Evolutionary conservation across 306 rosid genomes (phyloP).

Genomic region (Mimosa pudica): DNA sequence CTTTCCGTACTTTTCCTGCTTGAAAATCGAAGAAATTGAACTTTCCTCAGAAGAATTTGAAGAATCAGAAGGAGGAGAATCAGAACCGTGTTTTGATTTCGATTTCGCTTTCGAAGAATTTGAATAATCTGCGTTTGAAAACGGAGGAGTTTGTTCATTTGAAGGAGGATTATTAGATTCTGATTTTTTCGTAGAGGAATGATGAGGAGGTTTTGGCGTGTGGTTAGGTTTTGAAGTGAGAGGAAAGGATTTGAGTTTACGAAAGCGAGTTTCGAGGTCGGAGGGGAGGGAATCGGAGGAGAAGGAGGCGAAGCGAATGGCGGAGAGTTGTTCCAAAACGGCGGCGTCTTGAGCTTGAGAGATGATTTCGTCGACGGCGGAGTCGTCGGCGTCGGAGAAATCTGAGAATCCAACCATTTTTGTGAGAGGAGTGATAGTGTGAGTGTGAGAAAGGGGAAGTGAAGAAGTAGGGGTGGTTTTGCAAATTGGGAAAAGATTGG

Average conservation of each 20-base stretch:
- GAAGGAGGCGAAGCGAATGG: slow-evolving; percentile 73
- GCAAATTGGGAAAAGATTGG: neutral
- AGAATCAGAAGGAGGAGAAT: slow-evolving; percentile 49
- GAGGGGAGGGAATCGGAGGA: slow-evolving; percentile 68
- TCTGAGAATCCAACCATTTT: slow-evolving; percentile 58
- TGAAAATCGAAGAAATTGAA: slow-evolving; percentile 42
- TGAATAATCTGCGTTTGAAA: slow-evolving; percentile 34
- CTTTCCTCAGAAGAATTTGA: slow-evolving; percentile 47
- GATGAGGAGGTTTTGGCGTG: slow-evolving; percentile 8
- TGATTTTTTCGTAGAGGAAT: slow-evolving; percentile 6
- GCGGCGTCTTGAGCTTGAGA: slow-evolving; percentile 69
- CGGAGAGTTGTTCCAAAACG: slow-evolving; percentile 71
- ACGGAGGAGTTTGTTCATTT: slow-evolving; percentile 19
- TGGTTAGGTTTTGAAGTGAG: slow-evolving; percentile 30
- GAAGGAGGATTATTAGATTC: neutral
- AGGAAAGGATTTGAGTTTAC: slow-evolving; percentile 77
- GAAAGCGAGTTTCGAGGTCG: slow-evolving; percentile 82
- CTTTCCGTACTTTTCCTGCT: slow-evolving; percentile 15
- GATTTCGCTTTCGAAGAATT: slow-evolving; percentile 21
- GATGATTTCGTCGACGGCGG: slow-evolving; percentile 68
- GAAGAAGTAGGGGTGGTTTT: too few relatives aligned
- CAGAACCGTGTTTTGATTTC: slow-evolving; percentile 37
- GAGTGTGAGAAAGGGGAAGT: neutral
- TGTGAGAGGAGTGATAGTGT: neutral
- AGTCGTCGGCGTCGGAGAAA: slow-evolving; percentile 62